phyloP scores from a whole-genome alignment of 805 yeast species.

The Pichia deserticola region DNA sequence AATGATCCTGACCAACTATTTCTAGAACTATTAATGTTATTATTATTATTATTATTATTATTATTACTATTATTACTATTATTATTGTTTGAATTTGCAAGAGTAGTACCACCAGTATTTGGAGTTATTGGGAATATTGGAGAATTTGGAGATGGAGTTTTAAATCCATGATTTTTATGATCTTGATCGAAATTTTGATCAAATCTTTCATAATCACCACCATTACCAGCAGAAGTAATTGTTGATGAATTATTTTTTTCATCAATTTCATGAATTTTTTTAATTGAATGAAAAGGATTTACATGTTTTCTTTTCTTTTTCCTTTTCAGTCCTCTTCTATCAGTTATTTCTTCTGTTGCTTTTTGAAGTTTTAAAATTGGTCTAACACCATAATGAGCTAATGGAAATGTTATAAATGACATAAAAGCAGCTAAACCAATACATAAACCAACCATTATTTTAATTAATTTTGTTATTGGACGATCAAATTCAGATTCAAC shows the following conservation, averaged over 20 bases:
- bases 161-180: not conserved
- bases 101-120: not conserved
- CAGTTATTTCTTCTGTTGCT: constrained; percentile 70
- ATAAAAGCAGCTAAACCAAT: constrained; percentile 71
- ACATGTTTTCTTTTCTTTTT: constrained; percentile 16
- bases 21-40: constrained; percentile 1
- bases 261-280: not conserved
- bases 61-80: not conserved
- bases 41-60: not conserved
- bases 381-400: constrained; percentile 76
- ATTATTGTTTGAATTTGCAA: too few species aligned
- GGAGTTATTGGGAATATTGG: not conserved
- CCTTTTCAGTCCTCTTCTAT: constrained; percentile 29
- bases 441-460: constrained; percentile 70
- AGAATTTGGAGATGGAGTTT: not conserved
- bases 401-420: constrained; percentile 68
- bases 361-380: constrained; percentile 75
- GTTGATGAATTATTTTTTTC: not conserved
- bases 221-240: too few species aligned
- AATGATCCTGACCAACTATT: constrained; percentile 6
- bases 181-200: not conserved
- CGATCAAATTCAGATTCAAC: constrained; percentile 47
- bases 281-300: constrained; percentile 11
- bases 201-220: too few species aligned
- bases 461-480: constrained; percentile 53